A percentile compares a stretch with the other conserved stretches of the same genome.
Evolutionary conservation across 495 filamentous ascomycete genomes (phyloP).

Genomic region (Letharia columbiana): DNA sequence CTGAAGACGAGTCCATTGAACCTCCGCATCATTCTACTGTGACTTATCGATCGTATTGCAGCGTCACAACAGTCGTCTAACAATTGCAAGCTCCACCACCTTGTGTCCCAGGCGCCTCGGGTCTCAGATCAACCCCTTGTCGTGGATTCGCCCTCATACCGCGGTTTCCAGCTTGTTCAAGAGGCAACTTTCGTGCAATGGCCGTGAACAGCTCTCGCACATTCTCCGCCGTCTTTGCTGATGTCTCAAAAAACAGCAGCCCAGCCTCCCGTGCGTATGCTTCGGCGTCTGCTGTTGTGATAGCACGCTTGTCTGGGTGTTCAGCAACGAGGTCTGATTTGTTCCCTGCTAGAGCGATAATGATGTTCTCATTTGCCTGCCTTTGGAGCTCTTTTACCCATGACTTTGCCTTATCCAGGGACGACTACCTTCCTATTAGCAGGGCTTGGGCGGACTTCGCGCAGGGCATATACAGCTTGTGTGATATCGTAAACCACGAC

Average conservation of each 20-base stretch:
- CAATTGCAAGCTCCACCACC: constrained; percentile 67
- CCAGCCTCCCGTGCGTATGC: constrained; percentile 90
- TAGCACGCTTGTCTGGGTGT: constrained; percentile 86
- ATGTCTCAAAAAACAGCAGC: constrained; percentile 94
- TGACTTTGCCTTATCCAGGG: constrained; percentile 94
- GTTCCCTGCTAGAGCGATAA: constrained; percentile 96
- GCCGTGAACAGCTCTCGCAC: constrained; percentile 95
- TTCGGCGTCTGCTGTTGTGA: constrained; percentile 79
- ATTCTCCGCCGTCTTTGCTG: constrained; percentile 92
- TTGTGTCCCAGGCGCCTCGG: constrained; percentile 69
- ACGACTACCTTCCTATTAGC: constrained; percentile 51
- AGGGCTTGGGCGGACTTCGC: background rate
- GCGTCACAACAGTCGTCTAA: constrained; percentile 32
- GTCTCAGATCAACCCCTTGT: constrained; percentile 71
- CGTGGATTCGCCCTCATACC: constrained; percentile 66
- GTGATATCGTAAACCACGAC: constrained; percentile 99
- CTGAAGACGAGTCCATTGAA: background rate
- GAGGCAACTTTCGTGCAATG: constrained; percentile 91
- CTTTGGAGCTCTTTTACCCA: constrained; percentile 99
- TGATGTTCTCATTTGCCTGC: constrained; percentile 98
- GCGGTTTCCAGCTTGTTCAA: constrained; percentile 79
- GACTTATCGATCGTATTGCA: background rate
- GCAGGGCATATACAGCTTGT: constrained; percentile 66
- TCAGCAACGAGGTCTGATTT: constrained; percentile 90
- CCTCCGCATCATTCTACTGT: background rate